Evolutionary conservation across 2,329 filamentous ascomycete genomes (phyloP), one percentile per base, ranked within the genome.

Genomic region (Xylariaceae sp.): DNA sequence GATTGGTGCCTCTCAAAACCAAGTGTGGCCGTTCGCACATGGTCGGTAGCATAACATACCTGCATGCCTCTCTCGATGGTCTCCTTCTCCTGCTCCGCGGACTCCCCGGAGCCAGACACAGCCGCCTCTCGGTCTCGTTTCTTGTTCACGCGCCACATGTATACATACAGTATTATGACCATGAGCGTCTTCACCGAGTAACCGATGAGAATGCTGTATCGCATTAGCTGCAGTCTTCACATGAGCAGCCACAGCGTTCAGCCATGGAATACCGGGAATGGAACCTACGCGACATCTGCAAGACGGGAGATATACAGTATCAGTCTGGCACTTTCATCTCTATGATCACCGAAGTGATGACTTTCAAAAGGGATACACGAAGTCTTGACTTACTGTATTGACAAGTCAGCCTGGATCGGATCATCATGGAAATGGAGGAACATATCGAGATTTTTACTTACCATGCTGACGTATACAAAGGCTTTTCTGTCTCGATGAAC

Each of bases 61-160:
- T 64, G 73, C 81, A 84, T 83, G 1, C 80, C 81, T 56, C 72
- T 74, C 66, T 84, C 80, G 39, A 84, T 76, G 0, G 79, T 81
- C 47, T 78, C 76, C 52, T 73, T 76, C 65, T 81, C 80, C 49
- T 79, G 75, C 37, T 78, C 76, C 3, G 74, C 72, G 11, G 64
- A 58, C 2, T 67, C 50, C 4, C 10, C 51, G 1, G 63, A 54
- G 23, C 64, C 63, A 6, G 68, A 67, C 17, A 64, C 59, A 1
- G 69, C 73, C 3, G 74, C 77, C 49, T 78, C 77, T 0, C 75
- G 69, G 67, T 85, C 82, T 23, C 82, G 72, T 60, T 76, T 77
- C 69, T 80, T 81, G 68, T 85, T 85, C 11, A 75, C 75, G 1
- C 71, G 67, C 65, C 74, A 81, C 82, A 84, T 84, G 64, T 83